A percentile compares a stretch with the other conserved stretches of the same genome.
Conservation (phyloP, 129 eudicot genomes). For the Heracleum sosnowskyi region DNA sequence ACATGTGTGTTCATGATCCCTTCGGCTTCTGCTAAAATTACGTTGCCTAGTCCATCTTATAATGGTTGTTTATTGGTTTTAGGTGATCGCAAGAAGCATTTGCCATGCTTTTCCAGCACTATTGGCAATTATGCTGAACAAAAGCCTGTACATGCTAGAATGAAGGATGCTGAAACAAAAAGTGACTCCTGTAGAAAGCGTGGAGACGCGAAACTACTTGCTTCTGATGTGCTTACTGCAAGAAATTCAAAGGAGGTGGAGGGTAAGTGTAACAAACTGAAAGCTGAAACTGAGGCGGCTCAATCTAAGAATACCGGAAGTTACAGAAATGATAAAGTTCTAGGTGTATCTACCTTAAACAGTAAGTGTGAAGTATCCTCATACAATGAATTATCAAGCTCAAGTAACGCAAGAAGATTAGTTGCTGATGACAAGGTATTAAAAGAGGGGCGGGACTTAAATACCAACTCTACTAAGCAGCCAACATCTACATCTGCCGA, state of each 20-base stretch:
- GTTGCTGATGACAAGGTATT: slow-evolving; percentile 25
- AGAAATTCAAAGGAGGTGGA: slow-evolving; percentile 35
- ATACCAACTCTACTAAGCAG: slow-evolving; percentile 35
- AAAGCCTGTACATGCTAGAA: slow-evolving; percentile 22
- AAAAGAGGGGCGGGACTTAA: slow-evolving; percentile 26
- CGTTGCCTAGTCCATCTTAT: neutral
- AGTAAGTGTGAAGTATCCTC: slow-evolving; percentile 27
- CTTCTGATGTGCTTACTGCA: slow-evolving; percentile 24
- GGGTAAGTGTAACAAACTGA: slow-evolving; percentile 46
- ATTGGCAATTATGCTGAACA: slow-evolving; percentile 29
- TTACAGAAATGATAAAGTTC: slow-evolving; percentile 39
- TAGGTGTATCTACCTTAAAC: slow-evolving; percentile 30
- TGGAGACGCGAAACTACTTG: slow-evolving; percentile 24
- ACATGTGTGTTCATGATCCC: neutral
- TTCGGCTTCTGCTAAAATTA: neutral
- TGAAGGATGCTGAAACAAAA: slow-evolving; percentile 36
- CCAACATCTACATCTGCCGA: slow-evolving; percentile 14
- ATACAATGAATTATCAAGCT: slow-evolving; percentile 27
- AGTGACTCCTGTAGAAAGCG: slow-evolving; percentile 27
- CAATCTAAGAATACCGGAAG: slow-evolving; percentile 70
- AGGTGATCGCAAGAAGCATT: slow-evolving; percentile 62
- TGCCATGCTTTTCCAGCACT: slow-evolving; percentile 35
- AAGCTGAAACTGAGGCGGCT: slow-evolving; percentile 85
- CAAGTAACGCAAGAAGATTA: slow-evolving; percentile 23
- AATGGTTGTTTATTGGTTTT: slow-evolving; percentile 2